phyloP scores from a whole-genome alignment of 169 alveolate genomes.

The Plasmodium malariae region DNA sequence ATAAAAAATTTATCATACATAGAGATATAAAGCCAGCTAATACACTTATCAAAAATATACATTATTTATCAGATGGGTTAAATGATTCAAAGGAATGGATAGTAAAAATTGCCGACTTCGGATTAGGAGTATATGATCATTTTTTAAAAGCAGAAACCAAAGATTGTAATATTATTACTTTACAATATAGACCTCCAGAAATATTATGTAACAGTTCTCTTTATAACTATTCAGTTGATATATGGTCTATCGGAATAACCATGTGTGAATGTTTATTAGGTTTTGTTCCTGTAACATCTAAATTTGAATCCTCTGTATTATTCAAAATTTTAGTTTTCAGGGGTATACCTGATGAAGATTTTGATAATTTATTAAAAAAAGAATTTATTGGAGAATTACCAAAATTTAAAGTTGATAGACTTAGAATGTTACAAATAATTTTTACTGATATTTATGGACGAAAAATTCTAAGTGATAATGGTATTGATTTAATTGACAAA shows the following conservation, averaged over 20 bases:
- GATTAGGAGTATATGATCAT: conserved; percentile 83
- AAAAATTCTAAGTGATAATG: conserved; percentile 83
- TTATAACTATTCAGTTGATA: conserved; percentile 79
- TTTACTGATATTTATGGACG: conserved; percentile 87
- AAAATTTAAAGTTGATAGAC: conserved; percentile 77
- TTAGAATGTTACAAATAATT: conserved; percentile 77
- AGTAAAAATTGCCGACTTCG: conserved; percentile 85
- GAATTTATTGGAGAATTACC: conserved; percentile 79
- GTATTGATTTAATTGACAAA: conserved; percentile 87
- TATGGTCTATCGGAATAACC: conserved; percentile 86
- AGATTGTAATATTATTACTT: conserved; percentile 83
- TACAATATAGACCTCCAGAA: conserved; percentile 88
- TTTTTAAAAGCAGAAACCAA: conserved; percentile 83
- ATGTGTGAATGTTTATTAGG: conserved; percentile 79
- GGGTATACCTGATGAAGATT: conserved; percentile 49
- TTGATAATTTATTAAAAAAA: conserved; percentile 27
- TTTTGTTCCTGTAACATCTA: conserved; percentile 54
- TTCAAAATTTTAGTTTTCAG: conserved; percentile 60
- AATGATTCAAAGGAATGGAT: conserved; percentile 75
- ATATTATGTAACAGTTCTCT: conserved; percentile 71
- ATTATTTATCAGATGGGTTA: conserved; percentile 61
- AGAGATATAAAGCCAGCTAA: conserved; percentile 88
- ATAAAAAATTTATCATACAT: conserved; percentile 84
- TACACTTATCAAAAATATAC: conserved; percentile 82
- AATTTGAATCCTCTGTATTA: conserved; percentile 51